Evolutionary conservation across 1,139 yeast species (phyloP).

Genomic region (Yamadazyma dendronema): DNA sequence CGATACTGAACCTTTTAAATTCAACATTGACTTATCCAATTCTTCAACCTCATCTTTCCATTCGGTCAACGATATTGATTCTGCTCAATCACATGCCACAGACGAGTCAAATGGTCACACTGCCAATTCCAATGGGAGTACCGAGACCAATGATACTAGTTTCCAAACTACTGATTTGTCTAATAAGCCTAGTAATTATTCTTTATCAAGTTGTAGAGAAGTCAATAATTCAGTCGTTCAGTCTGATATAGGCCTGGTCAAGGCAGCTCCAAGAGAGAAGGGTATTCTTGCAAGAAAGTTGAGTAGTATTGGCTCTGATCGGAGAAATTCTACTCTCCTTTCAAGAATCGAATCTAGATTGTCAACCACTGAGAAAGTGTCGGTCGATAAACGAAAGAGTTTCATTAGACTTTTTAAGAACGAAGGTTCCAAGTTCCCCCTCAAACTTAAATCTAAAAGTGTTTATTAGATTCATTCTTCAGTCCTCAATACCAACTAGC

Average conservation of each 20-base stretch:
- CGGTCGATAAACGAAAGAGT: slow-evolving; percentile 16
- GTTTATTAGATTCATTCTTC: slow-evolving; percentile 12
- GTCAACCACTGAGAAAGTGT: slow-evolving; percentile 3
- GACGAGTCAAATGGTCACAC: slow-evolving; percentile 1
- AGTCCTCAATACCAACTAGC: background rate
- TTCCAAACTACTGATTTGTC: slow-evolving; percentile 7
- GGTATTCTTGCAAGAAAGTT: slow-evolving; percentile 1
- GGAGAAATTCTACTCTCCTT: slow-evolving; percentile 10
- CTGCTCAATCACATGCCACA: slow-evolving; percentile 1
- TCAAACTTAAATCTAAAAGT: slow-evolving; percentile 19
- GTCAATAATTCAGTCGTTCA: background rate
- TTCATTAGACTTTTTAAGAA: slow-evolving; percentile 17
- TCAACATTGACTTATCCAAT: slow-evolving; percentile 12
- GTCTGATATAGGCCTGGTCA: background rate
- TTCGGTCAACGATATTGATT: slow-evolving; percentile 4
- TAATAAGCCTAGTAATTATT: slow-evolving; percentile 5
- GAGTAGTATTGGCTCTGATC: background rate
- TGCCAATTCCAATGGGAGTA: slow-evolving; percentile 3
- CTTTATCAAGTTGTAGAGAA: slow-evolving; percentile 1
- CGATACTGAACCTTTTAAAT: slow-evolving; percentile 16
- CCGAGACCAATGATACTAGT: slow-evolving; percentile 12
- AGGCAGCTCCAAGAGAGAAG: background rate
- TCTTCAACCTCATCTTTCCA: slow-evolving; percentile 9
- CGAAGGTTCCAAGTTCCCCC: slow-evolving; percentile 17
- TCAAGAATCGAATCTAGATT: slow-evolving; percentile 11